phyloP scores from a whole-genome alignment of 2,329 filamentous ascomycete genomes.

The Talaromyces sp. region DNA sequence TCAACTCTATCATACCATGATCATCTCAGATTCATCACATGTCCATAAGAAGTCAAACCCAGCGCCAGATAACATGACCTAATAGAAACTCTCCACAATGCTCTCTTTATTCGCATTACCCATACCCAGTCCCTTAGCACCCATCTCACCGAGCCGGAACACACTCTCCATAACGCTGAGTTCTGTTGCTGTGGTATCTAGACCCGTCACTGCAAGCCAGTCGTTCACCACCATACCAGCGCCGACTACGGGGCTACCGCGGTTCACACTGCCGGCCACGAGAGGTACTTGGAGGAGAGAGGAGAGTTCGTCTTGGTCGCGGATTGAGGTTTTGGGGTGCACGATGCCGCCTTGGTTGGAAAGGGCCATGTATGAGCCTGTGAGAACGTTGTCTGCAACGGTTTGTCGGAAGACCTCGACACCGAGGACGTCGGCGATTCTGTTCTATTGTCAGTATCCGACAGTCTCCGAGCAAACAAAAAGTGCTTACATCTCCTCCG shows the following conservation, averaged over 20 bases:
- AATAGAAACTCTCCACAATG: conserved; percentile 99
- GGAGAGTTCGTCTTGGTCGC: conserved; percentile 96
- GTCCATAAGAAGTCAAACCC: neutral
- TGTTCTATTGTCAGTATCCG: conserved; percentile 18
- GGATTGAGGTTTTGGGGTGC: conserved; percentile 93
- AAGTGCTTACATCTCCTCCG: conserved; percentile 72
- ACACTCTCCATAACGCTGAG: conserved; percentile 94
- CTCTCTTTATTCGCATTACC: conserved; percentile 74
- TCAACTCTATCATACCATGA: neutral
- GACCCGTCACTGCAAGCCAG: conserved; percentile 90
- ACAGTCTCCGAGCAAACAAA: neutral
- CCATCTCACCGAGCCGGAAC: conserved; percentile 87
- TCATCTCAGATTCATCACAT: conserved; percentile 1
- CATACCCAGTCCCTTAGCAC: conserved; percentile 58
- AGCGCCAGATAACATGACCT: conserved; percentile 23
- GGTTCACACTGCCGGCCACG: conserved; percentile 89
- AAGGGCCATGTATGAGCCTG: conserved; percentile 93
- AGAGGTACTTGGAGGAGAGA: conserved; percentile 92
- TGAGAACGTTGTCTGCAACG: conserved; percentile 93
- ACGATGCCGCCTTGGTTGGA: conserved; percentile 96
- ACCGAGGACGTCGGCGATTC: conserved; percentile 77
- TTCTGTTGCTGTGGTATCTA: conserved; percentile 96
- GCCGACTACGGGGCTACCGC: conserved; percentile 90
- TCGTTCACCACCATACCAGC: conserved; percentile 97
- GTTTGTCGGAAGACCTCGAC: conserved; percentile 72